Evolutionary conservation across 164 flowering plant genomes (phyloP), one percentile per base, ranked within the genome.

Genomic region (Amborella trichopoda): DNA sequence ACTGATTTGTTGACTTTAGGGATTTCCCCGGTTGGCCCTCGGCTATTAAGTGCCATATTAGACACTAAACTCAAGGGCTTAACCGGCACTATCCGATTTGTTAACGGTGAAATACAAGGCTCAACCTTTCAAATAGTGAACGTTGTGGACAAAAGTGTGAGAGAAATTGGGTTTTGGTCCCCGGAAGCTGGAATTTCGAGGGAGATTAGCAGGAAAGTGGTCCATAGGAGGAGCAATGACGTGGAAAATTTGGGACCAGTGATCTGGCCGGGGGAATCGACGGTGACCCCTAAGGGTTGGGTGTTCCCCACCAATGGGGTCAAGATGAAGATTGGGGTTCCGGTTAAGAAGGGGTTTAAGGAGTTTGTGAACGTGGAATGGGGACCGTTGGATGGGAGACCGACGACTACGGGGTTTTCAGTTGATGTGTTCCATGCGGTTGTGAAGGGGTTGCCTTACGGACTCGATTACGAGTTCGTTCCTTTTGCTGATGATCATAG

Each of bases 261-360:
- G 4, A 56, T 67, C 10, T 73, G 74, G 74, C 74, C 78, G 0
- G 78, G 76, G 2, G 72, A 54, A 3, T 14, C 64, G 1, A 44
- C 52, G 0, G 1, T 8, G 0, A 32, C 3, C 0, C 78, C 78
- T 0, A 60, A 42, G 34, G 73, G 69, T 23, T 63, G 63, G 66
- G 60, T 20, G 3, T 41, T 57, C 11, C 69, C 78, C 19, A 48
- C 60, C n/a, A 50, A 26, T 23, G 67, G 55, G 25, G 62, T 53
- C 33, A 67, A 58, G 21, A 14, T 74, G 48, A 48, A 40, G 28
- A 40, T 77, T 8, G 73, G 66, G 3, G 73, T 74, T 21, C 77
- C 83, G 0, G 22, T 24, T 0, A 61, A 39, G 26, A 21, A n/a
- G 8, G 70, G 70, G 17, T 73, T 58, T 25, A 10, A 0, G 2